Conservation (phyloP, 306 rosid species). For the Quercus alba region DNA sequence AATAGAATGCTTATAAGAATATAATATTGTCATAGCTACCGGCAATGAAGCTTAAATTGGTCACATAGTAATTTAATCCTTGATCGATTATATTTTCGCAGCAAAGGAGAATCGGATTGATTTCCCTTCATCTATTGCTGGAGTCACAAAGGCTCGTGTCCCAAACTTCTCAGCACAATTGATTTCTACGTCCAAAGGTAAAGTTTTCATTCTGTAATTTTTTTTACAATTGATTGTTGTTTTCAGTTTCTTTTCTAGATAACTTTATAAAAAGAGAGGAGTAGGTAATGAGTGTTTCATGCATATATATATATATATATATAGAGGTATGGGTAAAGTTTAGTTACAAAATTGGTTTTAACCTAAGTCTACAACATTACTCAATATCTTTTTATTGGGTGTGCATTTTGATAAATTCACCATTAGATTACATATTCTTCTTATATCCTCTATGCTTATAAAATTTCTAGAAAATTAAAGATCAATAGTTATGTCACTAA, state of each 20-base stretch:
- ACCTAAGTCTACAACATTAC: fast-evolving
- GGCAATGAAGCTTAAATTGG: not conserved
- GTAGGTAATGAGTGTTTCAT: not conserved
- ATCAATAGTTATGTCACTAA: no score
- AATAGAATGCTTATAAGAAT: no score
- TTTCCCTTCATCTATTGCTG: slow-evolving; percentile 20
- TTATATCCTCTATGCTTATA: no score
- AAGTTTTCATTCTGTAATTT: not conserved
- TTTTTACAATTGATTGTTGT: not conserved
- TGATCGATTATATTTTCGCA: slow-evolving; percentile 5
- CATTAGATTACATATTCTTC: no score
- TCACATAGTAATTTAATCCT: not conserved
- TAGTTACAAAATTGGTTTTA: no score
- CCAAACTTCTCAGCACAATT: slow-evolving; percentile 20
- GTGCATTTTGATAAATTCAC: no score
- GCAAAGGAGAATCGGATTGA: slow-evolving; percentile 26
- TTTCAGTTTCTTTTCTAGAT: not conserved
- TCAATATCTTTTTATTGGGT: no score
- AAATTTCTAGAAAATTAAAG: no score
- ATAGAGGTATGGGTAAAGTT: no score
- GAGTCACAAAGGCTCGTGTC: slow-evolving; percentile 32
- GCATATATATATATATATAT: not conserved
- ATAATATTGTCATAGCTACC: no score
- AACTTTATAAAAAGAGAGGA: not conserved
- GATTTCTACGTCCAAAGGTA: slow-evolving; percentile 42